phyloP scores from a whole-genome alignment of 163 green algal species.

The Scenedesmus sp. region DNA sequence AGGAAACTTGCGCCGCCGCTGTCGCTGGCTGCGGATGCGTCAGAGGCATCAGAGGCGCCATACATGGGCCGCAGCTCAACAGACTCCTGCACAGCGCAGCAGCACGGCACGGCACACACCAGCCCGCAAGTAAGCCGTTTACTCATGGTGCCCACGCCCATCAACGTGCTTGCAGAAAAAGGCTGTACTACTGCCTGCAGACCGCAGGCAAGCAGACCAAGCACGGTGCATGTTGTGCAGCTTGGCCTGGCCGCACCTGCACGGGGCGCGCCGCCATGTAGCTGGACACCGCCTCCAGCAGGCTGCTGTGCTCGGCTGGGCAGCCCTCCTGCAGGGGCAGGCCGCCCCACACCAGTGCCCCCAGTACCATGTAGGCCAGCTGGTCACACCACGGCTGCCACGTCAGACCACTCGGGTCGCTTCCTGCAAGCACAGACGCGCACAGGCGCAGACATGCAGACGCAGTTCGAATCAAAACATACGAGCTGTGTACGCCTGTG shows the following conservation, averaged over 20 bases:
- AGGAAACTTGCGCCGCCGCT: constrained; percentile 81
- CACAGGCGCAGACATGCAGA: not conserved
- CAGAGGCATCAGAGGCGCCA: constrained; percentile 63
- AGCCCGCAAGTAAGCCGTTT: not conserved
- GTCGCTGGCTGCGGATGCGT: constrained; percentile 74
- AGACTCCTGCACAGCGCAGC: constrained; percentile 41
- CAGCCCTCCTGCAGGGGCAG: constrained; percentile 70
- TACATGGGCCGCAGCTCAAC: constrained; percentile 74
- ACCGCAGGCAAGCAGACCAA: not conserved
- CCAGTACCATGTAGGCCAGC: constrained; percentile 78
- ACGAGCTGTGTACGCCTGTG: no score
- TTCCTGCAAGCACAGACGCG: constrained; percentile 10
- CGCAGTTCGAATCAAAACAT: no score
- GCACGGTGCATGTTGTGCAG: not conserved
- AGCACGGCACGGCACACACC: not conserved
- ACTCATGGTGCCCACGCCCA: not conserved
- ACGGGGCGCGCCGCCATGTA: constrained; percentile 75
- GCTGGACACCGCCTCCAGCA: constrained; percentile 59
- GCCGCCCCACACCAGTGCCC: constrained; percentile 83
- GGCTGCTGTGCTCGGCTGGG: constrained; percentile 52
- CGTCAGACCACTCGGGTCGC: constrained; percentile 50
- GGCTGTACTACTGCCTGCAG: not conserved
- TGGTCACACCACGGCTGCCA: constrained; percentile 89
- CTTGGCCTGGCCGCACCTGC: constrained; percentile 16
- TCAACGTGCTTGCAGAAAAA: no score